Evolutionary conservation across 179 eudicot genomes (phyloP).

Genomic region (Gypsophila paniculata): DNA sequence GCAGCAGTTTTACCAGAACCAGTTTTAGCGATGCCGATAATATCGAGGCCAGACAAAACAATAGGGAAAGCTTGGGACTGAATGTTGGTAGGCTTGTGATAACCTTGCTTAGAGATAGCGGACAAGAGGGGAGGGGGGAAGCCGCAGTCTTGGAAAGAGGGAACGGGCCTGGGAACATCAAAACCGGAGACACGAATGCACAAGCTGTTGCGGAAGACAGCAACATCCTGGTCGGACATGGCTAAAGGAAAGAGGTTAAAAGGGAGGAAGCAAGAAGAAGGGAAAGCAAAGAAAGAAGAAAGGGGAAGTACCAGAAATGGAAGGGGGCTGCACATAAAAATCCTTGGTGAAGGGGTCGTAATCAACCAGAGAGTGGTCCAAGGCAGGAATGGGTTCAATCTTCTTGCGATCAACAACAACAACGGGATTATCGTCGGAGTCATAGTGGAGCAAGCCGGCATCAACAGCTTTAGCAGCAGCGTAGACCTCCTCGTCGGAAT

Average conservation of each 20-base stretch:
- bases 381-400: conserved; percentile 80
- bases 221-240: conserved; percentile 82
- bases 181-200: conserved; percentile 87
- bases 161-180: conserved; percentile 87
- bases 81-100: conserved; percentile 88
- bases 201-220: conserved; percentile 63
- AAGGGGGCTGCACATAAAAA: conserved; percentile 80
- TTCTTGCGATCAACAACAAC: conserved; percentile 67
- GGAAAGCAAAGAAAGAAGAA: too few species aligned
- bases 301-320: conserved; percentile 58
- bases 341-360: conserved; percentile 82
- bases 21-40: conserved; percentile 93
- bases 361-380: conserved; percentile 71
- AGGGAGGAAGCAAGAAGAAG: too few species aligned
- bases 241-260: conserved; percentile 36
- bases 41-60: conserved; percentile 83
- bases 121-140: conserved; percentile 66
- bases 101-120: conserved; percentile 82
- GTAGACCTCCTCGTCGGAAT: conserved; percentile 95
- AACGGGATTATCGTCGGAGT: conserved; percentile 84
- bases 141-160: conserved; percentile 79
- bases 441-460: conserved; percentile 86
- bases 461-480: conserved; percentile 98
- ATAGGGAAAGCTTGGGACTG: conserved; percentile 93
- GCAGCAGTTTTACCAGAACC: conserved; percentile 98